A percentile compares a stretch with the other conserved stretches of the same genome.
These are phyloP conservation scores for maize (Zea mays) DNA, from an alignment of 176 grass and related monocot genomes.

Conservation along the genomic window Zm-B73-REFERENCE-NAM-5.0 NC_050105.1:15104501-15105000, in stretches of 20 bases:
- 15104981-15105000: background rate
- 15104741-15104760: conserved; percentile 53
- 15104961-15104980: background rate
- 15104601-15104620: conserved; percentile 33
- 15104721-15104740: conserved; percentile 47
- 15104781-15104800: conserved; percentile 35
- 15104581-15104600: background rate
- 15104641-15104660: conserved; percentile 31
- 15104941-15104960: background rate
- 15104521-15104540: background rate
- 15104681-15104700: conserved; percentile 45
- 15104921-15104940: background rate
- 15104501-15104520: background rate
- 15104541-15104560: background rate
- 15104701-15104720: conserved; percentile 54
- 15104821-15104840: conserved; percentile 7
- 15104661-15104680: conserved; percentile 37
- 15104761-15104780: background rate
- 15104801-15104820: conserved; percentile 54
- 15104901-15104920: conserved; percentile 14
- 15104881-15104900: conserved; percentile 42
- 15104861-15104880: conserved; percentile 51
- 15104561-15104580: background rate
- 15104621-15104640: conserved; percentile 23
- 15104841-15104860: conserved; percentile 2